Conservation (phyloP, 345 rosid species). For the Murraya paniculata region DNA sequence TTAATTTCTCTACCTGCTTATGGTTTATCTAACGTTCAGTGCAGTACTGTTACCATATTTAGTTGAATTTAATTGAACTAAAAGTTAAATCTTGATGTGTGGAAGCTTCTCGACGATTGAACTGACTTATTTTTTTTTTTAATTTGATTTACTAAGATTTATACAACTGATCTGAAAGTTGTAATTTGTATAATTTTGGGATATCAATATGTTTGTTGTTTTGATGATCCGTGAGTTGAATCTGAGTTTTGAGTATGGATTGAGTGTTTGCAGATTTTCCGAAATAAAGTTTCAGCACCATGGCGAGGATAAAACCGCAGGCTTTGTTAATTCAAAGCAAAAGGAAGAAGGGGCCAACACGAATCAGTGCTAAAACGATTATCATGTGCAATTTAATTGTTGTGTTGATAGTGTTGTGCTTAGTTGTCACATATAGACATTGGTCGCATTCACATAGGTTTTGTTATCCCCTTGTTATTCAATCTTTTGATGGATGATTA, state of each 20-base stretch:
- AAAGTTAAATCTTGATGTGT: not conserved
- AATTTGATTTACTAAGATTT: not conserved
- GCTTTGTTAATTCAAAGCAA: constrained; percentile 76
- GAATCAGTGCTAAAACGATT: constrained; percentile 53
- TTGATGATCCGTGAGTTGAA: not conserved
- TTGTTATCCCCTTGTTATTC: constrained; percentile 17
- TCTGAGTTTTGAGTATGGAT: not conserved
- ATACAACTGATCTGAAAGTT: not conserved
- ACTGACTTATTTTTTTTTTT: not conserved
- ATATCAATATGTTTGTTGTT: not conserved
- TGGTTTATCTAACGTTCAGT: not conserved
- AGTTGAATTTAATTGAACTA: not conserved
- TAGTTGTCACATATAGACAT: constrained; percentile 56
- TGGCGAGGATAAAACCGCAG: constrained; percentile 91
- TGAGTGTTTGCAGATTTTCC: constrained; percentile 11
- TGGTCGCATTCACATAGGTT: constrained; percentile 65
- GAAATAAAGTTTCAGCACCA: constrained; percentile 14
- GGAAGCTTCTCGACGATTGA: not conserved
- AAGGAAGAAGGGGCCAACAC: constrained; percentile 73
- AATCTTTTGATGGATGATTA: not conserved
- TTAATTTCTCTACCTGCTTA: not conserved
- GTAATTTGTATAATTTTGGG: not conserved
- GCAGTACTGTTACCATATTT: not conserved
- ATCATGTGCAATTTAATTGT: constrained; percentile 46
- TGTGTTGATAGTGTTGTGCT: constrained; percentile 41